Percentiles rank a stretch among this genome's conserved stretches.
phyloP scores from a whole-genome alignment of 495 filamentous ascomycete genomes.

The Podospora anserina region DNA sequence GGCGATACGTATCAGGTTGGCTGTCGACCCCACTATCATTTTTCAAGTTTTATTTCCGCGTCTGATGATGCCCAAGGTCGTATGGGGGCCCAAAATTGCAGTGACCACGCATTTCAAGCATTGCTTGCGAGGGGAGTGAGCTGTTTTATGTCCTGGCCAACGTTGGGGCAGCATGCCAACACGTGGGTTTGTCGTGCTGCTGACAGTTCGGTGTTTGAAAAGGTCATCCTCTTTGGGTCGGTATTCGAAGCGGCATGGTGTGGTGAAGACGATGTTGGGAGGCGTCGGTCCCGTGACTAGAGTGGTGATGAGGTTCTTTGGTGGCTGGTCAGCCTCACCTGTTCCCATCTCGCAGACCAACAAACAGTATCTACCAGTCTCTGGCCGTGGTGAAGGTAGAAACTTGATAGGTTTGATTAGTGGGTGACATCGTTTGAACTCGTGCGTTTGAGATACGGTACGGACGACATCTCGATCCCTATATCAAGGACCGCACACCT shows the following conservation, averaged over 20 bases:
- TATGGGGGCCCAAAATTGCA: slow-evolving; percentile 1
- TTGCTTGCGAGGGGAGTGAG: not conserved
- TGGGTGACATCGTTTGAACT: not conserved
- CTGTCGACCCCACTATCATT: not conserved
- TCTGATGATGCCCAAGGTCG: slow-evolving; percentile 2
- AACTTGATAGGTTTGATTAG: not conserved
- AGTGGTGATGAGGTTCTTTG: slow-evolving; percentile 2
- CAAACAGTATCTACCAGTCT: not conserved
- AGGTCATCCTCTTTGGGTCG: not conserved
- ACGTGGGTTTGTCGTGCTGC: not conserved
- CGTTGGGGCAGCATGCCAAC: not conserved
- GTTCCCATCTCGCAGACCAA: not conserved
- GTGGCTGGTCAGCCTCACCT: not conserved
- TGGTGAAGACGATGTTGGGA: not conserved
- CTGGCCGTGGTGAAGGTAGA: not conserved
- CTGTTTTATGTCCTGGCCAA: not conserved
- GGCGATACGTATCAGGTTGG: not conserved
- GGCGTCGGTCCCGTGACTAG: not conserved
- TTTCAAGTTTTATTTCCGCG: slow-evolving; percentile 2
- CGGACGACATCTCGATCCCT: not conserved
- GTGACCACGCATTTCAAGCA: slow-evolving; percentile 2
- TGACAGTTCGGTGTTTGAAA: not conserved
- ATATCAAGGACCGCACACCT: not conserved
- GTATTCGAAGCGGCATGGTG: not conserved
- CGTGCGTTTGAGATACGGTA: not conserved